Evolutionary conservation across 1,139 yeast species (phyloP).

Genomic region (Diutina siamensis): DNA sequence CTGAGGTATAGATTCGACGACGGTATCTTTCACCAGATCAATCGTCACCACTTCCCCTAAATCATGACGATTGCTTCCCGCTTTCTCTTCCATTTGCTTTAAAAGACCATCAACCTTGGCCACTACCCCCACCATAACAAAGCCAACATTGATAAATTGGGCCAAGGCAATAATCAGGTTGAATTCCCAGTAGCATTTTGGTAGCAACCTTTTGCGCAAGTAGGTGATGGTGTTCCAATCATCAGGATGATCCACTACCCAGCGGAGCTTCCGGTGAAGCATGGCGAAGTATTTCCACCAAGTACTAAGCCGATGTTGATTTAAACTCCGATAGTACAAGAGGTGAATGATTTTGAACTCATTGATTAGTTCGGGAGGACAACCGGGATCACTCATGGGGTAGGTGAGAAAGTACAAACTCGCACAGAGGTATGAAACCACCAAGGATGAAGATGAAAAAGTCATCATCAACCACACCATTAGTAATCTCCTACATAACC

Average conservation of each 20-base stretch:
- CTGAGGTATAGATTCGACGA: slow-evolving; percentile 6
- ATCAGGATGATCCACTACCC: slow-evolving; percentile 18
- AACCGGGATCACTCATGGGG: not conserved
- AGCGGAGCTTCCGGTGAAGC: slow-evolving; percentile 46
- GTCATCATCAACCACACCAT: too few species aligned
- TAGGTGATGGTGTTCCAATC: slow-evolving; percentile 19
- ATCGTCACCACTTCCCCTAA: not conserved
- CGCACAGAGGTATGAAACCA: not conserved
- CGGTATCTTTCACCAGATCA: not conserved
- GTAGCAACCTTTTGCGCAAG: slow-evolving; percentile 25
- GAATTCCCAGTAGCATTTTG: slow-evolving; percentile 46
- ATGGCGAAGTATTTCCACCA: slow-evolving; percentile 73
- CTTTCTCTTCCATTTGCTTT: slow-evolving; percentile 11
- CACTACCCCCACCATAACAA: slow-evolving; percentile 50
- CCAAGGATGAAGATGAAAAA: too few species aligned
- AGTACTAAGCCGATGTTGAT: slow-evolving; percentile 60
- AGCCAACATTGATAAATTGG: slow-evolving; percentile 66
- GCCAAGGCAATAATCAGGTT: slow-evolving; percentile 64
- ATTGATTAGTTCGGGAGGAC: not conserved
- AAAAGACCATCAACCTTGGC: slow-evolving; percentile 34
- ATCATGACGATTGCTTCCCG: not conserved
- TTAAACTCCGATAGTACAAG: slow-evolving; percentile 57
- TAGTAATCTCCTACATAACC: too few species aligned
- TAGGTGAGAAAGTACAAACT: not conserved
- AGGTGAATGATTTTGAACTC: slow-evolving; percentile 37